Base-by-base conservation (phyloP, 1,284 basidiomycete genomes). In the Phylloporus sp. region DNA sequence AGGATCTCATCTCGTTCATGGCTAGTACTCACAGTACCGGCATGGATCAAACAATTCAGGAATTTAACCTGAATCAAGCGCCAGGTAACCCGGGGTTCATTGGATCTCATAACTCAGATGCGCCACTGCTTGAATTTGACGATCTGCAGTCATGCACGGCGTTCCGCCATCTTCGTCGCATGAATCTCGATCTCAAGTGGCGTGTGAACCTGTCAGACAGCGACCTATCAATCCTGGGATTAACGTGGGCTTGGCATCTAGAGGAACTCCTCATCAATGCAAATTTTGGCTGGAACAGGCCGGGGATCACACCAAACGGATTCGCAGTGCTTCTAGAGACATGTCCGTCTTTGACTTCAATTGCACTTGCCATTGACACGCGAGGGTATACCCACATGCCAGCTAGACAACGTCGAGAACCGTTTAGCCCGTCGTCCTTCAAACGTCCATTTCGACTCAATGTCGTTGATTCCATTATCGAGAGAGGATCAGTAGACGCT, bases 301-400 rank as follows among this genome's bases (percentile, higher is more conserved):
- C 23, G 11, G n/a, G 63, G 55, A 58, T 58, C 29, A 57, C 53
- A 4, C 55, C 23, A 14, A 14, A 39, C 7, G 63, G 55, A 23
- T 17, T 64, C 27, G 20, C 35, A 27, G 32, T 15, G 14, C 63
- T 64, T 14, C n/a, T 64, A 56, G 55, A 49, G 56, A 37, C 17
- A 20, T 57, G 53, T 27, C 56, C 29, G 11, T 47, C 55, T 17
- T 43, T 64, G 4, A 32, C 23, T 2, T 25, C n/a, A 10, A n/a
- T 64, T 32, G 19, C 27, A 11, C 29, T 64, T 39, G 45, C 20
- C n/a, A 29, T 64, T 7, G 45, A 60, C 27, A 60, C 57, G n/a
- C 32, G 12, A 27, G 19, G 32, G 8, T 64, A 32, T 35, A 56
- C 27, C 19, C 37, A 56, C 15, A 35, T 23, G 19, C 29, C 32